A percentile compares a stretch with the other conserved stretches of the same genome.
phyloP scores from a whole-genome alignment of 2,329 filamentous ascomycete species.

The Talaromyces sp. region DNA sequence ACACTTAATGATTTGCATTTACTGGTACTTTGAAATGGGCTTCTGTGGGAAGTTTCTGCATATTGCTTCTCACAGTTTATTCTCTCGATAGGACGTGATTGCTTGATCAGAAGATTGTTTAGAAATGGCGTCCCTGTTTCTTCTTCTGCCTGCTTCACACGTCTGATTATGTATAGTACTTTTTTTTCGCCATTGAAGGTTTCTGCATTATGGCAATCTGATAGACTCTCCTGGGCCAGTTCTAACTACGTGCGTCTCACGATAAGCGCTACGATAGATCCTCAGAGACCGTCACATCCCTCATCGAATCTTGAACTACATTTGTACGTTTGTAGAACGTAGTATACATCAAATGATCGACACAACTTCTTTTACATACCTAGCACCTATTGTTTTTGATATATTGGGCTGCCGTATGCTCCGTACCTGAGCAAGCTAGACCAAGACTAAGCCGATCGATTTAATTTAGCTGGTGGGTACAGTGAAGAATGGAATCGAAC shows the following conservation, averaged over 20 bases:
- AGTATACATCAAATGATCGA: slow-evolving; percentile 10
- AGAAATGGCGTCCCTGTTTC: background rate
- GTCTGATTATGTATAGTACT: background rate
- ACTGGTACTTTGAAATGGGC: background rate
- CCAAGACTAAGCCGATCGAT: background rate
- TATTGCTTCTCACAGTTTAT: background rate
- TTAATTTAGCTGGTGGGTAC: background rate
- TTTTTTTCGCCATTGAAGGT: background rate
- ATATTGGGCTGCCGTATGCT: background rate
- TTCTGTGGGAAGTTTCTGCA: background rate
- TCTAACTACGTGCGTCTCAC: background rate
- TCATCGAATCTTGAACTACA: background rate
- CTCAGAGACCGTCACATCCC: background rate
- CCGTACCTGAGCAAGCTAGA: background rate
- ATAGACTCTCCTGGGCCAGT: background rate
- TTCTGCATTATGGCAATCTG: background rate
- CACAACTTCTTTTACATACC: background rate
- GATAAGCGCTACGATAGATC: background rate
- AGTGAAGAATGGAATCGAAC: background rate
- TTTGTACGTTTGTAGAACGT: background rate
- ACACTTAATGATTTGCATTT: background rate
- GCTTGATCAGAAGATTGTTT: background rate
- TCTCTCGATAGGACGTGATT: background rate
- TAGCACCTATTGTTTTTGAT: background rate
- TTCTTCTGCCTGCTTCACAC: background rate